Evolutionary conservation across 805 yeast species (phyloP).

Genomic region (Lipomyces starkeyi): DNA sequence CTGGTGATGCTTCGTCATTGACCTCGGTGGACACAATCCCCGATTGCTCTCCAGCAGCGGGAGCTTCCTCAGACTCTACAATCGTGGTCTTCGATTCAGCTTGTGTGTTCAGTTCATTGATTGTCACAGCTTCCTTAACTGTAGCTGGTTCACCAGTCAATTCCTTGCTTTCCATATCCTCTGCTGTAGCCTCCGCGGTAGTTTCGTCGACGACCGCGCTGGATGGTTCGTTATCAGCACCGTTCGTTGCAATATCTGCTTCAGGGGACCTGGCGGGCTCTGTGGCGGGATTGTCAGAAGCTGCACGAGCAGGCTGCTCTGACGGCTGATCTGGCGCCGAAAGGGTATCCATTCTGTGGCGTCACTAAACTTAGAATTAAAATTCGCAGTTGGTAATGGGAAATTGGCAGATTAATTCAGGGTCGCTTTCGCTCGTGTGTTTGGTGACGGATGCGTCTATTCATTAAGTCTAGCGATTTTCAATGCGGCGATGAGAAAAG

Average conservation of each 20-base stretch:
- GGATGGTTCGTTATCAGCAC: background rate
- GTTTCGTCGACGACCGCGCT: background rate
- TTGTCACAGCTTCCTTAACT: slow-evolving; percentile 6
- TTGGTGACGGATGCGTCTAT: background rate
- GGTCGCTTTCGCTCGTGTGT: background rate
- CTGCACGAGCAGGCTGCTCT: slow-evolving; percentile 14
- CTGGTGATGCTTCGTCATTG: background rate
- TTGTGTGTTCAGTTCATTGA: background rate
- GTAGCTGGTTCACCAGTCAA: background rate
- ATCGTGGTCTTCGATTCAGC: background rate
- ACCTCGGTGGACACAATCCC: background rate
- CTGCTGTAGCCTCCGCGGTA: slow-evolving; percentile 7
- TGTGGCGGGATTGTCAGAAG: slow-evolving; percentile 11
- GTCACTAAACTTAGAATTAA: background rate
- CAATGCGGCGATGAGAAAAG: background rate
- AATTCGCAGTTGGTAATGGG: background rate
- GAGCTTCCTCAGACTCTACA: slow-evolving; percentile 13
- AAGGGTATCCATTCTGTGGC: background rate
- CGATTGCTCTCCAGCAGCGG: background rate
- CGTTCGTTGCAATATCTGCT: background rate
- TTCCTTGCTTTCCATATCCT: background rate
- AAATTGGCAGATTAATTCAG: background rate
- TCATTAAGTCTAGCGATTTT: background rate
- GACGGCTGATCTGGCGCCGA: slow-evolving; percentile 11
- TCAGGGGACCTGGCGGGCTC: background rate